Percentiles rank a stretch among this genome's conserved stretches.
Evolutionary conservation across 176 grass and related monocot genomes (phyloP).

Genomic region (Aegilops sharonensis): DNA sequence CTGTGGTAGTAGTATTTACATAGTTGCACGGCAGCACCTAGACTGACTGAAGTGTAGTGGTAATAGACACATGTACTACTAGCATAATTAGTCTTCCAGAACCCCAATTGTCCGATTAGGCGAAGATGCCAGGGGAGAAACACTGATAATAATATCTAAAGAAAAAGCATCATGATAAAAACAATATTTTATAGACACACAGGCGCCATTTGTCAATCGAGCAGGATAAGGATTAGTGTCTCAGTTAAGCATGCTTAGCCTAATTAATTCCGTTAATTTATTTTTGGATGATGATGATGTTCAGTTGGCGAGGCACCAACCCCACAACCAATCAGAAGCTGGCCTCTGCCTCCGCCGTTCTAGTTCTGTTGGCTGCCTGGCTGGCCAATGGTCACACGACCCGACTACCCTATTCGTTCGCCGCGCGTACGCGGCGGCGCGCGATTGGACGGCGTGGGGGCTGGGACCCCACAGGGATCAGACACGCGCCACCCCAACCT

Average conservation of each 20-base stretch:
- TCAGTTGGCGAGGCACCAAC: not conserved
- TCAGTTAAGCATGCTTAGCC: not conserved
- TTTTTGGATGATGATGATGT: not conserved
- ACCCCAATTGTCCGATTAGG: no score
- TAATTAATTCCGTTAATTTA: not conserved
- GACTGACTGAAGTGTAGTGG: no score
- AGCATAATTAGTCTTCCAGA: no score
- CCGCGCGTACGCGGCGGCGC: not conserved
- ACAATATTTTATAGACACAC: not conserved
- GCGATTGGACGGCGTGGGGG: not conserved
- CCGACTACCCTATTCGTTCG: not conserved
- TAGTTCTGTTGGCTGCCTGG: not conserved
- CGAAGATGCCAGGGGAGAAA: no score
- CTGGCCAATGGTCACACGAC: slow-evolving; percentile 4
- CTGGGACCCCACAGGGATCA: slow-evolving; percentile 30
- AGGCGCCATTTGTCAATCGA: not conserved
- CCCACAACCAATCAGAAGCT: not conserved
- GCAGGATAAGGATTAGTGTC: not conserved
- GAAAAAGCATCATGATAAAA: no score
- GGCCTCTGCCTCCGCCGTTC: not conserved
- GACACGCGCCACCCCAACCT: slow-evolving; percentile 13
- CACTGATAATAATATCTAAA: no score
- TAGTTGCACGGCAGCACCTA: no score
- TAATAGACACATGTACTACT: no score
- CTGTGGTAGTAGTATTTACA: no score